phyloP scores from a whole-genome alignment of 2,329 filamentous ascomycete genomes.

The Talaromyces islandicus region DNA sequence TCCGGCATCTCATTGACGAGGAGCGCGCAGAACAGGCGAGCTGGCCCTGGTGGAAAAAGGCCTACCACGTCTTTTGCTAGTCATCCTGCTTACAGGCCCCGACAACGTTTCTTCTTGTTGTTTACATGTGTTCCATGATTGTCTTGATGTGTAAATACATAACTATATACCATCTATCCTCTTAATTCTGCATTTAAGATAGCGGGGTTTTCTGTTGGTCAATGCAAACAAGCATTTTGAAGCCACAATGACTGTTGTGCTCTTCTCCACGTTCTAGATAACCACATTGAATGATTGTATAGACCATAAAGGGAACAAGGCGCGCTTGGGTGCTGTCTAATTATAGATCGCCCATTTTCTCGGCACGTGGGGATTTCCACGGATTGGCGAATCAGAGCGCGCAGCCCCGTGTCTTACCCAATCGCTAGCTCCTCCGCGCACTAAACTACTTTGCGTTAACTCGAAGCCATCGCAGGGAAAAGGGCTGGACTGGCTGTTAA shows the following conservation, averaged over 20 bases:
- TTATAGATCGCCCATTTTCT: constrained; percentile 1
- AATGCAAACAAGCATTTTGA: background rate
- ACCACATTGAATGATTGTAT: no score
- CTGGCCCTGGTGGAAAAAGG: constrained; percentile 72
- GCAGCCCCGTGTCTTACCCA: background rate
- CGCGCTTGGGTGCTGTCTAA: background rate
- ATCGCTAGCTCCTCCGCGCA: background rate
- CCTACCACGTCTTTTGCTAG: constrained; percentile 69
- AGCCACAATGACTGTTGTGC: background rate
- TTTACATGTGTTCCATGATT: background rate
- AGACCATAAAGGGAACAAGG: background rate
- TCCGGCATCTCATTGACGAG: constrained; percentile 70
- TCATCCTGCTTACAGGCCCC: background rate
- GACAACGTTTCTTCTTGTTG: background rate
- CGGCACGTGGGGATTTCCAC: constrained; percentile 2
- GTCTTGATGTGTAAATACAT: background rate
- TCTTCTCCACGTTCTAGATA: background rate
- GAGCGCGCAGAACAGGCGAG: constrained; percentile 66
- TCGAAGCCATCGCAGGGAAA: background rate
- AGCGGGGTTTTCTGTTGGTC: background rate
- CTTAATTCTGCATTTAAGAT: background rate
- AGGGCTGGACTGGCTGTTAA: background rate
- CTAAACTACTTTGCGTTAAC: background rate
- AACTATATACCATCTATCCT: background rate
- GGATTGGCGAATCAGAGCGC: background rate